A percentile compares a stretch with the other conserved stretches of the same genome.
Evolutionary conservation across 495 filamentous ascomycete species (phyloP).

Genomic region (Wilcoxina mikolae): DNA sequence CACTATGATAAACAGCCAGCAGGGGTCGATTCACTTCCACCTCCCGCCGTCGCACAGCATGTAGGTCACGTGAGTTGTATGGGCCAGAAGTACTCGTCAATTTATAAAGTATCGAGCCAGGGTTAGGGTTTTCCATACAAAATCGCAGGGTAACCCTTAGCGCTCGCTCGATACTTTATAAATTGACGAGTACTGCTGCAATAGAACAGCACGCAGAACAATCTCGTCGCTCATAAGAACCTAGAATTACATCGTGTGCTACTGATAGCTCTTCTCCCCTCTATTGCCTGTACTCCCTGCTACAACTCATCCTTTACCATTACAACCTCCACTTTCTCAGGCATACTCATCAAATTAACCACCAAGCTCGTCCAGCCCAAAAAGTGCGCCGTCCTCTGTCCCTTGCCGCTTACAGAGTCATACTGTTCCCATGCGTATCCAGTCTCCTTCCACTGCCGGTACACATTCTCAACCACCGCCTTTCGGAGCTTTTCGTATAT

Average conservation of each 20-base stretch:
- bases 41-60: no score
- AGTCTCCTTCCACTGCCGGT: conserved; percentile 70
- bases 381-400: conserved; percentile 94
- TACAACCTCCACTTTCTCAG: conserved; percentile 31
- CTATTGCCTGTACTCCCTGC: background rate
- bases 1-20: no score
- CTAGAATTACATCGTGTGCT: background rate
- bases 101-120: no score
- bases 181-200: no score
- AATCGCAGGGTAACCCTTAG: no score
- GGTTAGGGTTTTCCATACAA: no score
- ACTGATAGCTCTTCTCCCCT: background rate
- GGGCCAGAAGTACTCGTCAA: no score
- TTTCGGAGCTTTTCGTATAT: conserved; percentile 63
- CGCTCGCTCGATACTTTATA: no score
- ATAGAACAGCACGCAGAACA: no score
- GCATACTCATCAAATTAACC: conserved; percentile 94
- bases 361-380: conserved; percentile 96
- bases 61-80: no score
- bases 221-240: background rate
- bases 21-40: no score
- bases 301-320: background rate
- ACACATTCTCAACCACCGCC: conserved; percentile 83
- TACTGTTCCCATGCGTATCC: conserved; percentile 99
- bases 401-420: conserved; percentile 78